These are phyloP conservation scores for Phytophthora tentaculata DNA, from an alignment of 352 stramenopile species.

Conservation along the genomic window DNA sequence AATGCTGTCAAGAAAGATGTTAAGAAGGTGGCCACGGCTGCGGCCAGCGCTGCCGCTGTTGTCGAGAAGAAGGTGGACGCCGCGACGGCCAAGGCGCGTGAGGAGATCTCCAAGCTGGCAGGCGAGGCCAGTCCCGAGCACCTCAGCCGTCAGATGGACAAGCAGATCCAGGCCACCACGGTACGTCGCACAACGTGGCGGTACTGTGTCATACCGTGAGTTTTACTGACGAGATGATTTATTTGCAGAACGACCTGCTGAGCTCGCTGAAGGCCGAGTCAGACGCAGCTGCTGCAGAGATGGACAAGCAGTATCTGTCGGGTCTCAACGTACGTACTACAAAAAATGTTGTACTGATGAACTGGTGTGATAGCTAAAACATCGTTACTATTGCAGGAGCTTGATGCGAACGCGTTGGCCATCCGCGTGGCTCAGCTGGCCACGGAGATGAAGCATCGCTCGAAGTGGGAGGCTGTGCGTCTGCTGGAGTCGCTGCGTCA, in stretches of 20 bases:
- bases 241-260: slow-evolving; percentile 65
- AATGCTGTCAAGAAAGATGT: slow-evolving; percentile 39
- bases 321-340: slow-evolving; percentile 58
- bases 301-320: slow-evolving; percentile 82
- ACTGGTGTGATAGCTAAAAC: neutral
- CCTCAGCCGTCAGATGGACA: slow-evolving; percentile 55
- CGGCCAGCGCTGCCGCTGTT: slow-evolving; percentile 32
- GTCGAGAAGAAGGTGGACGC: slow-evolving; percentile 74
- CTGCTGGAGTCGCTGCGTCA: slow-evolving; percentile 73
- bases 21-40: slow-evolving; percentile 36
- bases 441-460: slow-evolving; percentile 89
- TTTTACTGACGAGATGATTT: slow-evolving; percentile 10
- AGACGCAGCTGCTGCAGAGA: slow-evolving; percentile 55
- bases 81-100: slow-evolving; percentile 59
- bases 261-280: slow-evolving; percentile 69
- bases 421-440: slow-evolving; percentile 81
- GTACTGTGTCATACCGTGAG: neutral
- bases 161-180: slow-evolving; percentile 75
- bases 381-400: slow-evolving; percentile 42
- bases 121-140: slow-evolving; percentile 52
- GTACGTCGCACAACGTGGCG: slow-evolving; percentile 26
- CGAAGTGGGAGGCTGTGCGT: slow-evolving; percentile 84
- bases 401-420: slow-evolving; percentile 72
- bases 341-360: neutral
- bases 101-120: slow-evolving; percentile 66